phyloP scores from a whole-genome alignment of 768 basidiomycete genomes.

The Neoboletus subvelutipes region DNA sequence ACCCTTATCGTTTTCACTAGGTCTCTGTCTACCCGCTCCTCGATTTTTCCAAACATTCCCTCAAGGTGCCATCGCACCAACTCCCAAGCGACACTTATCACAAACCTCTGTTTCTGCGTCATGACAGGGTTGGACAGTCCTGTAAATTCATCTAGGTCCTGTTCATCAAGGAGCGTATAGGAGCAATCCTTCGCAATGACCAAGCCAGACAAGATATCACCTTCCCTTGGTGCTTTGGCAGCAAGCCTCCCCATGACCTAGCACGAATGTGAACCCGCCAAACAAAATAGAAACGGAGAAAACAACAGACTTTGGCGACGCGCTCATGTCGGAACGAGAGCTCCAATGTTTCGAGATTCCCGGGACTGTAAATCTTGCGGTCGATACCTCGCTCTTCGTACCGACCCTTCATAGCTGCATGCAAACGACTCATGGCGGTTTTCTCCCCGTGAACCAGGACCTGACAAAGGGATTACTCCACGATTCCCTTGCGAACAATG shows the following conservation, averaged over 20 bases:
- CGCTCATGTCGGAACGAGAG: constrained; percentile 86
- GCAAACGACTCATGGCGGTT: constrained; percentile 84
- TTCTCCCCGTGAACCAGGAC: constrained; percentile 94
- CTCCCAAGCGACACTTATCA: constrained; percentile 82
- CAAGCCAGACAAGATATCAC: constrained; percentile 76
- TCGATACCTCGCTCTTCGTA: constrained; percentile 87
- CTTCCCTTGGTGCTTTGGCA: constrained; percentile 63
- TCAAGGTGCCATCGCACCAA: constrained; percentile 95
- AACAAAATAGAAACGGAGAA: background rate
- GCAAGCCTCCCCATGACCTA: constrained; percentile 90
- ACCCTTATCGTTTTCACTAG: constrained; percentile 67
- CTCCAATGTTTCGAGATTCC: constrained; percentile 83
- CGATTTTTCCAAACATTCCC: constrained; percentile 86
- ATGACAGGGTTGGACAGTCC: constrained; percentile 83
- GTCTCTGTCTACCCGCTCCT: constrained; percentile 65
- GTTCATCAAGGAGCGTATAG: constrained; percentile 88
- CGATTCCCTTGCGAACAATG: background rate
- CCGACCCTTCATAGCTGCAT: constrained; percentile 76
- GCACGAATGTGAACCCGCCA: background rate
- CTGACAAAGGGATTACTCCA: constrained; percentile 36
- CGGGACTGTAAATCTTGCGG: constrained; percentile 90
- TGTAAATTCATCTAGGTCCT: constrained; percentile 85
- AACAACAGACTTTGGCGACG: constrained; percentile 72
- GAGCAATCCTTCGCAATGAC: constrained; percentile 91
- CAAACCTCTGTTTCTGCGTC: constrained; percentile 79